Conservation (phyloP, 2,329 filamentous ascomycete genomes). For the Beauveria sp. region DNA sequence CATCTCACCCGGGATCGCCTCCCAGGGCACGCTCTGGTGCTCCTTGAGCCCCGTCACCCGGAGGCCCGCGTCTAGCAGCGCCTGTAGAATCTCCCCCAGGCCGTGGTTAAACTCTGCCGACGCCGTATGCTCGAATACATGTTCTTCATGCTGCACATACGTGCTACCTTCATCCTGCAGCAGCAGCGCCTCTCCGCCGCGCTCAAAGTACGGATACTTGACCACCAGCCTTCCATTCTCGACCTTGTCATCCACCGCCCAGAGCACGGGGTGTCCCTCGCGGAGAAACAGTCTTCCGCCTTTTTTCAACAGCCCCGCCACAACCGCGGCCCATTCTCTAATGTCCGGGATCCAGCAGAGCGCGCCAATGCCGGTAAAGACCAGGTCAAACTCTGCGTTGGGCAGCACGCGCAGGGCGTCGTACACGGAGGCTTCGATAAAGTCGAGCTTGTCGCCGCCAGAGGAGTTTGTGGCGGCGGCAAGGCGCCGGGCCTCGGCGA, state of each 20-base stretch:
- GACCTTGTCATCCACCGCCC: conserved; percentile 10
- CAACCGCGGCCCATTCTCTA: conserved; percentile 11
- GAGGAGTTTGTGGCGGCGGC: neutral
- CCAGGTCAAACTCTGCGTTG: conserved; percentile 11
- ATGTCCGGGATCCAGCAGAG: conserved; percentile 14
- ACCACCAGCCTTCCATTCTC: neutral
- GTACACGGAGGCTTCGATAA: conserved; percentile 14
- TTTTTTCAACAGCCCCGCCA: conserved; percentile 10
- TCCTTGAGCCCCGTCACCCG: conserved; percentile 10
- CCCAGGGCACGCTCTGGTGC: conserved; percentile 14
- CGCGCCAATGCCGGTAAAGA: conserved; percentile 15
- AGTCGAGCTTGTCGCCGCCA: conserved; percentile 12
- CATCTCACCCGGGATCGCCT: conserved; percentile 9
- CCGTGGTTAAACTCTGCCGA: conserved; percentile 15
- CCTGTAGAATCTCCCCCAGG: conserved; percentile 14
- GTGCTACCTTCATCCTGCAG: conserved; percentile 9
- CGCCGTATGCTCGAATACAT: conserved; percentile 4
- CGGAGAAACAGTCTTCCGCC: conserved; percentile 14
- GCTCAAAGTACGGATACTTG: conserved; percentile 15
- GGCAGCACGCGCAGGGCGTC: neutral
- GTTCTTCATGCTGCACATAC: conserved; percentile 9
- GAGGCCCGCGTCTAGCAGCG: conserved; percentile 11
- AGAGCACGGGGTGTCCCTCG: conserved; percentile 13
- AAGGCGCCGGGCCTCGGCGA: conserved; percentile 12
- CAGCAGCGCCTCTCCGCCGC: neutral